Evolutionary conservation across 192 early-diverging fungal genomes (phyloP), one percentile per base, ranked within the genome.

Genomic region (Lunasporangiospora selenospora): DNA sequence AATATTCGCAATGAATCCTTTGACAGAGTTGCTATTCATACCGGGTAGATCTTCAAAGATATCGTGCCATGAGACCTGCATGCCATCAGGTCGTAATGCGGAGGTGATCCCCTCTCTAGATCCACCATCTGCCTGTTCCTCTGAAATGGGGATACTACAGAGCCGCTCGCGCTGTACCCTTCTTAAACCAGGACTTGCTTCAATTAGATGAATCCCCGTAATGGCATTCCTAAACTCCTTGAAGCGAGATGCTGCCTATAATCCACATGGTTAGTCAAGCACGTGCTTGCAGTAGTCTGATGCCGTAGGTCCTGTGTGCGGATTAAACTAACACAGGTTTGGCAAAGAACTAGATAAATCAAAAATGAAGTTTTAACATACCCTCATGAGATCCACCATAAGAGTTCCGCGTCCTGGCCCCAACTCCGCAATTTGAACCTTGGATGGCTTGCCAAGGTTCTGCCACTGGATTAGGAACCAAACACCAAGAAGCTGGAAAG

Each of bases 401-500:
- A 99, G 75, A 10, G 97, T 99, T 40, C 97, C 97, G 26, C 94
- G 79, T 8, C 97, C 97, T 1, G 97, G 97, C 4, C 97, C 97
- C 19, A 96, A 84, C 55, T 94, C 92, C 3, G 91, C 82, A 37
- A 94, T 60, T 21, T 80, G 83, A 1, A 86, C 76, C 8, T 75
- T 75, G 4, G 61, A 39, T 16, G 90, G 90, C 30, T 81, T 75
- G 12, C 90, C 92, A 46, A 89, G 81, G 37, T 66, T 63, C 60
- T 86, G 66, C 95, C 95, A 98, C 45, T 92, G 87, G 13, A 89
- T 75, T 18, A 94, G 77, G 53, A 92, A 93, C 94, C 94, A 98
- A 6, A 99, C 85, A 10, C 89, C 96, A 36, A 96, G 64, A 3
- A 97, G 48, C 87, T 86, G 54, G 4, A 30, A 19, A 39, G 23